Conservation (phyloP, 306 rosid genomes). For the Corylus americana region DNA sequence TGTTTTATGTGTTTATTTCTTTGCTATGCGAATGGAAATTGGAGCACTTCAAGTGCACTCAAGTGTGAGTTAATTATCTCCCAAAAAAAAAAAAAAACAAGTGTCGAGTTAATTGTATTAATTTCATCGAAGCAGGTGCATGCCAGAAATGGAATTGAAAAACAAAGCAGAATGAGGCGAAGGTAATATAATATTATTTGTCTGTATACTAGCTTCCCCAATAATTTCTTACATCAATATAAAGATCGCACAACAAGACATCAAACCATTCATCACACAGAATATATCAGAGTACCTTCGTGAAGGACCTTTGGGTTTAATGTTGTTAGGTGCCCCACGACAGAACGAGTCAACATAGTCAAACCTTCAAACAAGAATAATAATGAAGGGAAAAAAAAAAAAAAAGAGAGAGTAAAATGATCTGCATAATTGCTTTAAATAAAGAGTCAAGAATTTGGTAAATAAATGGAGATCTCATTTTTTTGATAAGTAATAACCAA, state of each 20-base stretch:
- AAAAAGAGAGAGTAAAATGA: slow-evolving; percentile 7
- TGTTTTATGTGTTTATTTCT: no score
- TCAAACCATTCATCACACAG: background rate
- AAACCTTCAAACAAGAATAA: slow-evolving; percentile 45
- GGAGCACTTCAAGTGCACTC: no score
- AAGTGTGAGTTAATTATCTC: background rate
- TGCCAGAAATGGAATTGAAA: background rate
- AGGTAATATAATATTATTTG: background rate
- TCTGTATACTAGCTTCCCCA: background rate
- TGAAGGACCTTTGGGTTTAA: slow-evolving; percentile 54
- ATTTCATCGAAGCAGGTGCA: background rate
- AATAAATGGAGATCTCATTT: no score
- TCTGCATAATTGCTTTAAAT: background rate
- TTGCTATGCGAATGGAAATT: no score
- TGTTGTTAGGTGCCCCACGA: slow-evolving; percentile 55
- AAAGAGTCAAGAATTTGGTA: no score
- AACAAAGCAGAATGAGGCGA: background rate
- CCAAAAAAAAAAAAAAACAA: no score
- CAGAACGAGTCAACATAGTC: slow-evolving; percentile 74
- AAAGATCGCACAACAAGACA: background rate
- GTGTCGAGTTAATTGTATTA: background rate
- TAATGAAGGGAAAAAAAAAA: background rate
- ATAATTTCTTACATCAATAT: background rate
- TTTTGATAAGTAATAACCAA: no score
- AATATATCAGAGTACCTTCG: slow-evolving; percentile 46